Percentiles rank a stretch among this genome's conserved stretches.
Evolutionary conservation across 1,284 basidiomycete species (phyloP).

Genomic region (Marasmius sp.): DNA sequence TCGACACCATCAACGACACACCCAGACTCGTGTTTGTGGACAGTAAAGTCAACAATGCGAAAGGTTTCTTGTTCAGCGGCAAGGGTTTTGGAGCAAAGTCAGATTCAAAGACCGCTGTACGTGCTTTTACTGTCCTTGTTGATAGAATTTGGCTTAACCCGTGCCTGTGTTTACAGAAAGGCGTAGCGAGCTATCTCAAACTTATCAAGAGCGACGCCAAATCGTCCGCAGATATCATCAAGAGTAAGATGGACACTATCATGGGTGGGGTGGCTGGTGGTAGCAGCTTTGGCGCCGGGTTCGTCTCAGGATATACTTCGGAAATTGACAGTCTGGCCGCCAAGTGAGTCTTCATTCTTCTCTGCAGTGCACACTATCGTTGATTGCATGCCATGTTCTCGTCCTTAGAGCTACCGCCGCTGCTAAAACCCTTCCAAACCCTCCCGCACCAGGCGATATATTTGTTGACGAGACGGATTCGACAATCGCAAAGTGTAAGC

Average conservation of each 20-base stretch:
- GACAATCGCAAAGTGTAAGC: constrained; percentile 8
- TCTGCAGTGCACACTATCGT: not conserved
- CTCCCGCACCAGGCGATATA: constrained; percentile 4
- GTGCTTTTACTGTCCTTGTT: not conserved
- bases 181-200: constrained; percentile 7
- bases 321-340: not conserved
- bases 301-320: not conserved
- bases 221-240: not conserved
- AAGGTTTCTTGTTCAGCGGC: constrained; percentile 7
- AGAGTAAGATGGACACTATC: not conserved
- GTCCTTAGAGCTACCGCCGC: not conserved
- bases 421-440: not conserved
- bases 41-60: constrained; percentile 11
- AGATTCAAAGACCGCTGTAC: constrained; percentile 9
- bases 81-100: constrained; percentile 3
- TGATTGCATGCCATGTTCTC: not conserved
- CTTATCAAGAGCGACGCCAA: constrained; percentile 1
- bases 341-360: not conserved
- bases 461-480: constrained; percentile 9
- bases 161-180: not conserved
- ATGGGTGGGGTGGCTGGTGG: not conserved
- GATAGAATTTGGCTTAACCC: not conserved
- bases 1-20: constrained; percentile 6
- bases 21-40: constrained; percentile 8
- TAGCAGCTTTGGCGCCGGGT: not conserved